These are phyloP conservation scores for Trypanosomatidae sp. DNA, from an alignment of 208 protist genomes.

Conservation along the genomic window DNA sequence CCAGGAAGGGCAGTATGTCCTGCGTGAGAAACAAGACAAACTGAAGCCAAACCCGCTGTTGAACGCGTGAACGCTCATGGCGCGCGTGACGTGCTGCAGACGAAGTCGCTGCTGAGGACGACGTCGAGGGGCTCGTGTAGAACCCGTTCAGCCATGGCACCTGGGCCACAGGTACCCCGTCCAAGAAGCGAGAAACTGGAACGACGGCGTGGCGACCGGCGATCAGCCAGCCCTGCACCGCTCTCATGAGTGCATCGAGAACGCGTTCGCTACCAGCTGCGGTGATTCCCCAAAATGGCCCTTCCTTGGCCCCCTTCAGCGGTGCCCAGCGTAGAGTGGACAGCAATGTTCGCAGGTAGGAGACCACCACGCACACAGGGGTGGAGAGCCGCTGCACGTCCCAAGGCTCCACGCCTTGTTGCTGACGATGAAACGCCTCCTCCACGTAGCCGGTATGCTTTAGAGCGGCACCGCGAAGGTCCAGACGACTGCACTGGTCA, in stretches of 20 bases:
- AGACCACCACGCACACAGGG: conserved; percentile 41
- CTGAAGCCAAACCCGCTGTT: conserved; percentile 73
- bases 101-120: conserved; percentile 10
- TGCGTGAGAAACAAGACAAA: conserved; percentile 68
- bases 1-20: conserved; percentile 56
- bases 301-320: too few species aligned
- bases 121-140: conserved; percentile 19
- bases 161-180: conserved; percentile 45
- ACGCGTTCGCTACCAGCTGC: conserved; percentile 12
- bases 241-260: conserved; percentile 29
- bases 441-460: conserved; percentile 53
- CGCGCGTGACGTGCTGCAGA: conserved; percentile 17
- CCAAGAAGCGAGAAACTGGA: conserved; percentile 49
- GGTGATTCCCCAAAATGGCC: conserved; percentile 48
- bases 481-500: conserved; percentile 39
- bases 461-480: conserved; percentile 60
- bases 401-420: conserved; percentile 5
- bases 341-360: conserved; percentile 51
- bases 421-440: conserved; percentile 21
- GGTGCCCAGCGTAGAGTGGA: conserved; percentile 25
- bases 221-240: conserved; percentile 46
- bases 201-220: conserved; percentile 44
- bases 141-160: conserved; percentile 70
- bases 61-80: conserved; percentile 47
- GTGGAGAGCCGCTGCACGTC: conserved; percentile 23